Base-by-base conservation (phyloP, 169 alveolate genomes). In the Eimeria tenella region DNA sequence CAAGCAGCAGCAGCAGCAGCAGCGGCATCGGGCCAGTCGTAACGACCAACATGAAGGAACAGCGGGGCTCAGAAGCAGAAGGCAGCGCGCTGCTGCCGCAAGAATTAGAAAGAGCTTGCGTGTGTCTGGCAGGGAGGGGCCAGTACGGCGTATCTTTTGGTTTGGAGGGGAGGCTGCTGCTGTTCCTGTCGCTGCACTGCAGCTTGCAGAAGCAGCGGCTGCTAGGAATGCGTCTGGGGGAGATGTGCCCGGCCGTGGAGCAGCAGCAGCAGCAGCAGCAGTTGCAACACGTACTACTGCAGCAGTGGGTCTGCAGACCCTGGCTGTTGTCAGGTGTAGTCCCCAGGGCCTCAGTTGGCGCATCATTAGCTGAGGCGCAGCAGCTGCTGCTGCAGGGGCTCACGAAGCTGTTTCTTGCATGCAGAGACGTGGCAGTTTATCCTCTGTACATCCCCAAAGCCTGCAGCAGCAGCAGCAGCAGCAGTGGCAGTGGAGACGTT, bases 111-210 rank as follows among this genome's bases (percentile, higher is more conserved):
- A 60, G 90, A 17, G 90, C 75, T 0, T 25, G 90, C 15, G 23
- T 82, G 13, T 82, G 90, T 58, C 90, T 82, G 1, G 90, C 90
- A 11, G 90, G 77, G 15, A 56, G 49, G 90, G 68, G 90, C 11
- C 90, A 82, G 90, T 60, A 25, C 25, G 90, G 90, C 58, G 90
- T 60, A 73, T 82, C 90, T 58, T 82, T 82, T 31, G 73, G 77
- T 4, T 5, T 82, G 7, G 58, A 50, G 1, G 60, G 90, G 70
- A 82, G 90, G 49, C 90, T 13, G 73, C 15, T 82, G 73, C 75
- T 82, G 62, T 60, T 82, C 15, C 50, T 82, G 60, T 82, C 90
- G 13, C 90, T 82, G 15, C 90, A 82, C 42, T 82, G 90, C 60
- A 25, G 90, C 90, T 58, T 82, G 90, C 90, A 58, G 90, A 75